phyloP scores from a whole-genome alignment of 352 stramenopile genomes.

The Phytopythium boreale region DNA sequence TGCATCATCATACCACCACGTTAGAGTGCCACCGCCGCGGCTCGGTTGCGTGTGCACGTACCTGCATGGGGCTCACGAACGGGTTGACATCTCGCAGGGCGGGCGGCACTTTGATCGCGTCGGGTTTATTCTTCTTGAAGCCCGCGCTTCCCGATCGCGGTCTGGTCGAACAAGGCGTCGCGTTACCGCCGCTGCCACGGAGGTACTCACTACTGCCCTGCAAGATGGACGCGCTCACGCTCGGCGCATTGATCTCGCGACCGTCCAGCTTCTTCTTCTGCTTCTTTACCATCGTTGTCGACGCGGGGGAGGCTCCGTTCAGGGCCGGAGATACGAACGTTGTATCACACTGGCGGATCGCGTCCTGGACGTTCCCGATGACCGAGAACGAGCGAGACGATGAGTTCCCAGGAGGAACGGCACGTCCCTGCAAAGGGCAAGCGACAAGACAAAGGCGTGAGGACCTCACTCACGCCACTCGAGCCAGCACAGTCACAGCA shows the following conservation, averaged over 20 bases:
- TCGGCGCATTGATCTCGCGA: neutral
- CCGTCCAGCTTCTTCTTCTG: neutral
- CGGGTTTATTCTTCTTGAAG: conserved; percentile 19
- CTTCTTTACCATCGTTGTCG: neutral
- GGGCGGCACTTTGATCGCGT: conserved; percentile 39
- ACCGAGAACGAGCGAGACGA: conserved; percentile 63
- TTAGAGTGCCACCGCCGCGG: conserved; percentile 1
- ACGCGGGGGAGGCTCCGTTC: conserved; percentile 2
- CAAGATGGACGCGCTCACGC: neutral
- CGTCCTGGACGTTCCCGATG: conserved; percentile 69
- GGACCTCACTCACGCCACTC: neutral
- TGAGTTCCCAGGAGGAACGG: conserved; percentile 62
- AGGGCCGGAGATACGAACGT: conserved; percentile 40
- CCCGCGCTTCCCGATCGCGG: neutral
- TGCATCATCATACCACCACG: neutral
- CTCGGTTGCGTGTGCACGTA: conserved; percentile 7
- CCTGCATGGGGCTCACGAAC: conserved; percentile 55
- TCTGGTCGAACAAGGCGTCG: neutral
- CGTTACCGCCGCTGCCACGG: neutral
- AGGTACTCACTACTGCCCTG: neutral
- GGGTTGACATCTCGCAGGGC: conserved; percentile 19
- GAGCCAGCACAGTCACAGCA: neutral
- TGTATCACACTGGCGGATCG: conserved; percentile 63
- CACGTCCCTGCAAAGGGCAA: conserved; percentile 33
- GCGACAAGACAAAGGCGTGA: neutral